These are phyloP conservation scores for Clavariopsis aquatica DNA, from an alignment of 495 filamentous ascomycete genomes.

Conservation along the genomic window DNA sequence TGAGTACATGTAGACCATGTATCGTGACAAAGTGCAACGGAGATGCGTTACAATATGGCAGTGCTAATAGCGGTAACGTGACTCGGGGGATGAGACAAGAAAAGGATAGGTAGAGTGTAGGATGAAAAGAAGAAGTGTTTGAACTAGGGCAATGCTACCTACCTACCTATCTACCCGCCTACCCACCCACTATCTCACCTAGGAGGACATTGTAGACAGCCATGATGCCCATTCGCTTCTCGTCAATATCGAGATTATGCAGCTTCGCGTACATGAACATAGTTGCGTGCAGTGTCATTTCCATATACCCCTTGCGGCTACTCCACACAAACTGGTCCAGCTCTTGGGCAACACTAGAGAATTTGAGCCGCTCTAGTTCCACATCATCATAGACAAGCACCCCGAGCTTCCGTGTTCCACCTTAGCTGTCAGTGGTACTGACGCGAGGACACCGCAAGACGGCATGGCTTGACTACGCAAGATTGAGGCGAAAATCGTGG, in stretches of 20 bases:
- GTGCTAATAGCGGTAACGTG: neutral
- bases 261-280: neutral
- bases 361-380: neutral
- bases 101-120: neutral
- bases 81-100: neutral
- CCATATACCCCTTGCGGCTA: neutral
- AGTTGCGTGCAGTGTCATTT: constrained; percentile 7
- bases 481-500: neutral
- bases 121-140: neutral
- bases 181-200: neutral
- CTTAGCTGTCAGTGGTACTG: constrained; percentile 5
- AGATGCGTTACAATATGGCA: neutral
- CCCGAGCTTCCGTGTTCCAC: neutral
- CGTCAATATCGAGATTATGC: constrained; percentile 3
- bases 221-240: neutral
- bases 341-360: constrained; percentile 2
- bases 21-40: neutral
- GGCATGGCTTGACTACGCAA: neutral
- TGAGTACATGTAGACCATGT: neutral
- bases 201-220: neutral
- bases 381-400: neutral
- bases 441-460: neutral
- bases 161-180: too few relatives aligned
- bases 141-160: neutral
- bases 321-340: neutral